Evolutionary conservation across 140 eudicot species (phyloP), one percentile per base, ranked within the genome.

Genomic region (Anethum foeniculum): DNA sequence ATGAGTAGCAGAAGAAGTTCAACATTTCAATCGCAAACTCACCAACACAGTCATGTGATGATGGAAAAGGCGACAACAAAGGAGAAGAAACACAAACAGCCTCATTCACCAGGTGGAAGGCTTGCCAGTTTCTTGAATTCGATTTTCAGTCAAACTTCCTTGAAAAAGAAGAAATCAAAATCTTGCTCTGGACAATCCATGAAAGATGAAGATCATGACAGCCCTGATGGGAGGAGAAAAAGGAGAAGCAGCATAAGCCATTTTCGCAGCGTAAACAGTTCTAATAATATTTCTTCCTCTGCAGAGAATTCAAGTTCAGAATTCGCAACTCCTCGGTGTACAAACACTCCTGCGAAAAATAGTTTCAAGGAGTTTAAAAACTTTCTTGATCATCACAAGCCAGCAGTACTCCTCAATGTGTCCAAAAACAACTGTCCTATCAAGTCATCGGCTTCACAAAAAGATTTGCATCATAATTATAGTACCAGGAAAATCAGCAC

Each of bases 61-160:
- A 71, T 65, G 47, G 88, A 92, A 71, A 88, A 87, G 79, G 84
- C 83, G 11, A n/a, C 78, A 67, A 75, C 67, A 81, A 88, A 88
- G 80, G 91, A 90, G 80, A 95, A 90, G 83, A 88, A 88, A 78
- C 62, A 79, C 83, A 90, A 95, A 77, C 97, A 92, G 73, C 97
- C 99, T 39, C 91, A 96, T 84, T 95, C 99, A 4, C 99, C 99
- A 2, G 99, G 99, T 41, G 97, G 96, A n/a, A 88, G 84, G 79
- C 85, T 95, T 51, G 97, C 97, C 19, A 89, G 89, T 79, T 92
- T 92, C 86, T 88, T 95, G 87, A 92, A 92, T 78, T 90, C 97
- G 34, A 86, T 95, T 9, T 92, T 95, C 81, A 92, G 80, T 75
- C 99, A 92, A 84, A 85, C 84, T 77, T 80, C 89, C 52, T 86